Conservation (phyloP, 495 filamentous ascomycete genomes). For the Xylona heveae region DNA sequence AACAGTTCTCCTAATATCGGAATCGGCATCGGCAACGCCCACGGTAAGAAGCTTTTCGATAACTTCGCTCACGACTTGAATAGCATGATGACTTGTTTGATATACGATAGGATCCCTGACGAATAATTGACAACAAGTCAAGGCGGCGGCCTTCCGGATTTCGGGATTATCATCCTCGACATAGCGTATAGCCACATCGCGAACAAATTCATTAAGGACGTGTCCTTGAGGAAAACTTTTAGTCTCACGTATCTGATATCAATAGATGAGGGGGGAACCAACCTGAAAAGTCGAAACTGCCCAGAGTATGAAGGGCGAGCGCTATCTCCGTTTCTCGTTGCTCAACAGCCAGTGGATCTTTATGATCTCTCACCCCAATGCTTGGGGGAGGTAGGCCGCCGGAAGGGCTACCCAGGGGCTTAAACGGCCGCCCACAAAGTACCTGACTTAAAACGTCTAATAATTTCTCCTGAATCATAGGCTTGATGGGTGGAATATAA, state of each 20-base stretch:
- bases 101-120: conserved; percentile 92
- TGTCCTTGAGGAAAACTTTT: conserved; percentile 32
- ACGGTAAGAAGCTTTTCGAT: conserved; percentile 91
- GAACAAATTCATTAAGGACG: conserved; percentile 92
- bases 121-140: conserved; percentile 95
- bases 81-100: conserved; percentile 87
- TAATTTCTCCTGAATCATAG: conserved; percentile 78
- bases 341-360: conserved; percentile 44
- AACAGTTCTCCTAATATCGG: conserved; percentile 74
- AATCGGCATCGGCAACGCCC: conserved; percentile 75
- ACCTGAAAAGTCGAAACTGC: conserved; percentile 86
- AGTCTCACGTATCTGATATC: conserved; percentile 4
- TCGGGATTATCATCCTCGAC: conserved; percentile 89
- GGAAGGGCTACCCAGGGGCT: conserved; percentile 72
- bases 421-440: conserved; percentile 76
- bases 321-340: conserved; percentile 78
- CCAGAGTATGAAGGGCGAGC: conserved; percentile 75
- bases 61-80: conserved; percentile 91
- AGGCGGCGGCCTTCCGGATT: conserved; percentile 79
- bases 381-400: conserved; percentile 43
- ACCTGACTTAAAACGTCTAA: conserved; percentile 90
- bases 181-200: conserved; percentile 93
- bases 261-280: conserved; percentile 7
- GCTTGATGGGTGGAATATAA: conserved; percentile 87
- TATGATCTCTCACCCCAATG: conserved; percentile 68